Evolutionary conservation across 495 filamentous ascomycete species (phyloP).

Genomic region (Aspergillus heteromorphus): DNA sequence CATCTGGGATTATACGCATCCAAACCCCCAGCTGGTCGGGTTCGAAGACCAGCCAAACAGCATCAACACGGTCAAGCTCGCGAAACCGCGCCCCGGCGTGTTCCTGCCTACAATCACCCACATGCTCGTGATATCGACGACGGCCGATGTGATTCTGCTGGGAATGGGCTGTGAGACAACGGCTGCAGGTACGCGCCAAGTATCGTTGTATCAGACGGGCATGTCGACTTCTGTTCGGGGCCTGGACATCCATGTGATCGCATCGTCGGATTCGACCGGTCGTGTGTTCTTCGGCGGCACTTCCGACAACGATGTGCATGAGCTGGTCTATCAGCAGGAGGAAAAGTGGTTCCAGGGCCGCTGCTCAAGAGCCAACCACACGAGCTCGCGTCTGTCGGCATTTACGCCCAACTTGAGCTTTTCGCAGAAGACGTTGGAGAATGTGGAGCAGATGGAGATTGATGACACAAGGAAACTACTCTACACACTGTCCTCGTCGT

Average conservation of each 20-base stretch:
- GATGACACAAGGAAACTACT: conserved; percentile 84
- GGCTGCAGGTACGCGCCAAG: conserved; percentile 58
- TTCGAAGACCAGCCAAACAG: conserved; percentile 83
- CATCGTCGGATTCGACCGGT: conserved; percentile 67
- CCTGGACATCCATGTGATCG: conserved; percentile 67
- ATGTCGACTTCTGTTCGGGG: conserved; percentile 72
- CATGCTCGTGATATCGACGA: conserved; percentile 83
- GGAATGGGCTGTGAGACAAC: conserved; percentile 62
- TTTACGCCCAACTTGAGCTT: conserved; percentile 59
- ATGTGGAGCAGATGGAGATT: conserved; percentile 68
- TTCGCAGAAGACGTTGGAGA: conserved; percentile 49
- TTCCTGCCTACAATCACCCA: conserved; percentile 81
- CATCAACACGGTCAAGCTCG: conserved; percentile 79
- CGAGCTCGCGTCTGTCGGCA: conserved; percentile 65
- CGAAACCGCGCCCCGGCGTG: conserved; percentile 70
- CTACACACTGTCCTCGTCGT: conserved; percentile 82
- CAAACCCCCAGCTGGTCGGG: conserved; percentile 81
- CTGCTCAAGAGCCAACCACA: conserved; percentile 80
- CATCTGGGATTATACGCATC: conserved; percentile 92
- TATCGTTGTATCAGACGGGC: conserved; percentile 75
- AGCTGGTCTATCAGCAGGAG: conserved; percentile 92
- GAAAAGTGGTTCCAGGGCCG: conserved; percentile 89
- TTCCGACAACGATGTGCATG: conserved; percentile 78
- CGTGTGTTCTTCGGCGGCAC: conserved; percentile 89
- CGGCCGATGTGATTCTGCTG: conserved; percentile 72